Evolutionary conservation across 805 yeast species (phyloP).

Genomic region (Ascoidea asiatica): DNA sequence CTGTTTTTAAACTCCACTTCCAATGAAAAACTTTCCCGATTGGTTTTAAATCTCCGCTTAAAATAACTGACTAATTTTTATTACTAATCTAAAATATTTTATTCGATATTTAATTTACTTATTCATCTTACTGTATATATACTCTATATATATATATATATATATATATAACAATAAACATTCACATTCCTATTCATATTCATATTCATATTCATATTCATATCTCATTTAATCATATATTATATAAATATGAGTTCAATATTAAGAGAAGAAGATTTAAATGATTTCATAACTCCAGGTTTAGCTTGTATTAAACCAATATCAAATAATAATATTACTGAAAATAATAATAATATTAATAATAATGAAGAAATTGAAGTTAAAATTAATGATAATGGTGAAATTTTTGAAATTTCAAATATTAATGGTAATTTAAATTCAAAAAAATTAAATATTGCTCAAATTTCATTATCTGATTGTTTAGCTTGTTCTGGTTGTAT

Average conservation of each 20-base stretch:
- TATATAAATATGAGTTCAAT: conserved; percentile 95
- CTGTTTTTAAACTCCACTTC: too few relatives aligned
- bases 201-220: too few relatives aligned
- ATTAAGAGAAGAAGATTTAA: conserved; percentile 77
- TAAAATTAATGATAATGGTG: conserved; percentile 52
- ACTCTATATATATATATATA: too few relatives aligned
- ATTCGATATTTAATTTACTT: too few relatives aligned
- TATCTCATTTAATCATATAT: too few relatives aligned
- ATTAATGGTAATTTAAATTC: conserved; percentile 40
- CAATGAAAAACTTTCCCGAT: too few relatives aligned
- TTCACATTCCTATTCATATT: too few relatives aligned
- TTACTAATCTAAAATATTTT: too few relatives aligned
- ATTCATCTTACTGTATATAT: too few relatives aligned
- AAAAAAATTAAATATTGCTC: conserved; percentile 57
- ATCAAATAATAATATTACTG: conserved; percentile 23
- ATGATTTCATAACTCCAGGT: conserved; percentile 91
- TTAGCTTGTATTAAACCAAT: conserved; percentile 90
- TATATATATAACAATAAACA: too few relatives aligned
- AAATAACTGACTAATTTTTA: too few relatives aligned
- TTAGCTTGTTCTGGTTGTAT: conserved; percentile 95
- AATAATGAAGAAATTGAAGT: conserved; percentile 11
- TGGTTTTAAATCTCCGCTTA: too few relatives aligned
- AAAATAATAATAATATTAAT: conserved; percentile 3
- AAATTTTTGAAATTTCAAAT: conserved; percentile 55
- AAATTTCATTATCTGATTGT: conserved; percentile 83